phyloP scores from a whole-genome alignment of 2,329 filamentous ascomycete species.

The Fusarium beomiforme region DNA sequence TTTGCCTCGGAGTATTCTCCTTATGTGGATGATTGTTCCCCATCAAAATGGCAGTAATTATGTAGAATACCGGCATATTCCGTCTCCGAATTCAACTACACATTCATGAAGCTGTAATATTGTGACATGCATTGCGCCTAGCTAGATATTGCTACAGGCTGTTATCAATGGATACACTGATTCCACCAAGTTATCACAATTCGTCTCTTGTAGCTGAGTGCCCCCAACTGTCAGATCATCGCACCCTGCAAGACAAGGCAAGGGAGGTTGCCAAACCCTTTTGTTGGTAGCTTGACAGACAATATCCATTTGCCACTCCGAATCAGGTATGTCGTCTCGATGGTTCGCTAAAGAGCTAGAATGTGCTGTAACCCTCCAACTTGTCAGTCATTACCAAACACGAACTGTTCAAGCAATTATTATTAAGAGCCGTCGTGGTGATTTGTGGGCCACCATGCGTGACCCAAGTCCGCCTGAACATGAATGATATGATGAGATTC shows the following conservation, averaged over 20 bases:
- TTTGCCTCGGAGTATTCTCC: not conserved
- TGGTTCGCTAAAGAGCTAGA: not conserved
- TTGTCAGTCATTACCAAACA: constrained; percentile 11
- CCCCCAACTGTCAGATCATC: not conserved
- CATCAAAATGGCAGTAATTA: not conserved
- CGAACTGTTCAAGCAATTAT: not conserved
- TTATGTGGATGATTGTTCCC: not conserved
- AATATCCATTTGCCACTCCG: constrained; percentile 2
- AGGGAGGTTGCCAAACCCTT: constrained; percentile 32
- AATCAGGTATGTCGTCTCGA: constrained; percentile 5
- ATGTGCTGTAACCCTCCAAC: constrained; percentile 4
- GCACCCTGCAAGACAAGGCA: constrained; percentile 10
- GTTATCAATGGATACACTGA: not conserved
- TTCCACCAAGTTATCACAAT: not conserved
- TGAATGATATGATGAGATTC: not conserved
- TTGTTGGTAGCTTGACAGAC: constrained; percentile 19
- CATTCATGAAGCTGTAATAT: not conserved
- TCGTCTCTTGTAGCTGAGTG: not conserved
- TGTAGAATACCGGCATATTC: not conserved
- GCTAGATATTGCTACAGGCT: not conserved
- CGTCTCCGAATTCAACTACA: not conserved
- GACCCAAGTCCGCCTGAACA: not conserved
- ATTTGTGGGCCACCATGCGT: not conserved
- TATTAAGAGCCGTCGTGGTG: not conserved
- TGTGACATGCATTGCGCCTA: not conserved